Base-by-base conservation (phyloP, 495 filamentous ascomycete species). In the Sphaerosporella brunnea region DNA sequence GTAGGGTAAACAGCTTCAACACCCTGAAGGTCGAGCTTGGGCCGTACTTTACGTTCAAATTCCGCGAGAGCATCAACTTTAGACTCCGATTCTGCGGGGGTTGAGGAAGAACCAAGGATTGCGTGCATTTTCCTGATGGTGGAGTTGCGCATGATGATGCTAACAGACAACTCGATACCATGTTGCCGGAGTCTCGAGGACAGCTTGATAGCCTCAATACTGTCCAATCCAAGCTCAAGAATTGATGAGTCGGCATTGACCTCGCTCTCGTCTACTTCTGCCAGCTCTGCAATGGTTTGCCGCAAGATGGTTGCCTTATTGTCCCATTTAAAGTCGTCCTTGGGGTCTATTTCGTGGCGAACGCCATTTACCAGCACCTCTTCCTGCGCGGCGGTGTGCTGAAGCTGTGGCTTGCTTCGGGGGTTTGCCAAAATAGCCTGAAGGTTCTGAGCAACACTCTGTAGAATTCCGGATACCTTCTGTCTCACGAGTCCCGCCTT, bases 201-300 rank as follows among this genome's bases (percentile, higher is more conserved):
- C 3, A 85, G 66, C 58, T 78, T 82, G 53, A 77, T 79, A 15
- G 71, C 62, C 51, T 81, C 78, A 51, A 82, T 79, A 52, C 78
- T 80, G 59, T 82, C 78, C 7, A 82, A 65, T 0, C 78, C 78
- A 9, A 82, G 65, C 38, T 76, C 70, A 30, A 81, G 66, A 3
- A 82, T 63, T 0, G 75, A 79, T 0, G 73, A 74, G 2, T 66
- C 57, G 34, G 69, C 66, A 18, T 59, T 60, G 19, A 93, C 62
- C 3, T 65, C 52, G 2, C 68, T 59, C 15, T 61, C 52, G 2
- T 69, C 57, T 7, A 75, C 57, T 0, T 69, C 70, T 5, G 78
- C 71, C 23, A 88, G 65, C 0, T 52, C 57, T 19, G 78, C 73
- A 36, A 90, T 73, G 50, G 76, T 74, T 9, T 66, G 51, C 23